Conservation (phyloP, 192 early-diverging fungal genomes). For the Dimargaris cristalligena region DNA sequence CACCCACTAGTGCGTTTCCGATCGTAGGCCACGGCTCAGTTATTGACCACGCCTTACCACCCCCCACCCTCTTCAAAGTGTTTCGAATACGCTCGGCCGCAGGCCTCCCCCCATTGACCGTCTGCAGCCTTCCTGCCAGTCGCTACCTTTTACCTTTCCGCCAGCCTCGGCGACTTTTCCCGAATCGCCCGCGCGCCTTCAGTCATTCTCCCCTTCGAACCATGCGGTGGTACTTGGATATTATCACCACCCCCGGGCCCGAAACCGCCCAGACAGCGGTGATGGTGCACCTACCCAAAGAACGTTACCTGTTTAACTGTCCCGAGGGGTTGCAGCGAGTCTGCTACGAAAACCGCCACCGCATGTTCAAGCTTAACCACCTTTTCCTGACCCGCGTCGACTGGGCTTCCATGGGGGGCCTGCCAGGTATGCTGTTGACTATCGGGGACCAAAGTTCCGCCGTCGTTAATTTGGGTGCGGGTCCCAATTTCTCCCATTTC, state of each 20-base stretch:
- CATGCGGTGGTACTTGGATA: slow-evolving; percentile 44
- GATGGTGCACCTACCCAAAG: slow-evolving; percentile 51
- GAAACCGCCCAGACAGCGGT: slow-evolving; percentile 40
- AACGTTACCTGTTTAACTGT: slow-evolving; percentile 86
- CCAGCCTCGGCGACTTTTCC: too few relatives aligned
- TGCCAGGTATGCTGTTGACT: slow-evolving; percentile 87
- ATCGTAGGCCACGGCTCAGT: too few relatives aligned
- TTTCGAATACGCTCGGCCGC: too few relatives aligned
- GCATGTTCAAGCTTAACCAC: slow-evolving; percentile 50
- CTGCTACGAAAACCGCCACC: slow-evolving; percentile 56
- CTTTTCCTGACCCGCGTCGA: slow-evolving; percentile 68
- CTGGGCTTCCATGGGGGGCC: slow-evolving; percentile 77
- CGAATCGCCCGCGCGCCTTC: not conserved
- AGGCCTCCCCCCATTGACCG: too few relatives aligned
- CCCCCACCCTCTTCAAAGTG: too few relatives aligned
- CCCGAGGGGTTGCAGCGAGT: slow-evolving; percentile 81
- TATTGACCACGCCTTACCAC: too few relatives aligned
- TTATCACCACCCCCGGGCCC: slow-evolving; percentile 34
- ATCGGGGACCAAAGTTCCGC: slow-evolving; percentile 55
- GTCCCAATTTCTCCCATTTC: slow-evolving; percentile 62
- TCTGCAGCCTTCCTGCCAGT: too few relatives aligned
- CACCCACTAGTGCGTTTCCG: too few relatives aligned
- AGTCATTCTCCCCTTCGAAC: not conserved
- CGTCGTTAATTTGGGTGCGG: slow-evolving; percentile 49
- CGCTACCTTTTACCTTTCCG: too few relatives aligned